phyloP scores from a whole-genome alignment of 1,284 basidiomycete species.

The Trichosporon sp. region DNA sequence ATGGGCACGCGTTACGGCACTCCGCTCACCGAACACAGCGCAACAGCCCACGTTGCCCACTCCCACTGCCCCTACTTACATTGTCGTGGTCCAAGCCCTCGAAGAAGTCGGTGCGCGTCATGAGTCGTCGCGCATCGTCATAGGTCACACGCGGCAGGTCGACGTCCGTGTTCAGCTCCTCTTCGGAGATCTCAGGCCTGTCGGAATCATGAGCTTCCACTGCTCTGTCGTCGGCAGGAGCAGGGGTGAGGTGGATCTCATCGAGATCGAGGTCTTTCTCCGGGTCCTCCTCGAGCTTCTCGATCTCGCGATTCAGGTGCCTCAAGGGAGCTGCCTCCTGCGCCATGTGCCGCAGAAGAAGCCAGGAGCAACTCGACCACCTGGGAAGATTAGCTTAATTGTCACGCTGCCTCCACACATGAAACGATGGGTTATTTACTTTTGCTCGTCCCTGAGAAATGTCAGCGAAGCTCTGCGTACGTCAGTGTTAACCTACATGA shows the following conservation, averaged over 20 bases:
- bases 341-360: conserved; percentile 71
- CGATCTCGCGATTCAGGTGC: not conserved
- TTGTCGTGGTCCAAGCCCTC: conserved; percentile 60
- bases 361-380: conserved; percentile 68
- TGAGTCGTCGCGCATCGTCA: conserved; percentile 62
- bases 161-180: conserved; percentile 38
- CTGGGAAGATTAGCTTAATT: conserved; percentile 18
- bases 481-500: conserved; percentile 61
- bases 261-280: not conserved
- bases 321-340: conserved; percentile 23
- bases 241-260: conserved; percentile 24
- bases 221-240: conserved; percentile 19
- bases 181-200: conserved; percentile 21
- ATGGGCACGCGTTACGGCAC: not conserved
- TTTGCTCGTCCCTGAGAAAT: conserved; percentile 62
- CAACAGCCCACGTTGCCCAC: not conserved
- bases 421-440: conserved; percentile 62
- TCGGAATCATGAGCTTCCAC: not conserved
- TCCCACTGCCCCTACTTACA: conserved; percentile 39
- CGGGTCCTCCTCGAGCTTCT: not conserved
- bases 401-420: not conserved
- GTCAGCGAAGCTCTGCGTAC: conserved; percentile 25
- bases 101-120: conserved; percentile 79
- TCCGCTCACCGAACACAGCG: not conserved
- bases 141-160: conserved; percentile 49